These are phyloP conservation scores for Calonectria henricotiae DNA, from an alignment of 2,329 filamentous ascomycete genomes.

Conservation along the genomic window DNA sequence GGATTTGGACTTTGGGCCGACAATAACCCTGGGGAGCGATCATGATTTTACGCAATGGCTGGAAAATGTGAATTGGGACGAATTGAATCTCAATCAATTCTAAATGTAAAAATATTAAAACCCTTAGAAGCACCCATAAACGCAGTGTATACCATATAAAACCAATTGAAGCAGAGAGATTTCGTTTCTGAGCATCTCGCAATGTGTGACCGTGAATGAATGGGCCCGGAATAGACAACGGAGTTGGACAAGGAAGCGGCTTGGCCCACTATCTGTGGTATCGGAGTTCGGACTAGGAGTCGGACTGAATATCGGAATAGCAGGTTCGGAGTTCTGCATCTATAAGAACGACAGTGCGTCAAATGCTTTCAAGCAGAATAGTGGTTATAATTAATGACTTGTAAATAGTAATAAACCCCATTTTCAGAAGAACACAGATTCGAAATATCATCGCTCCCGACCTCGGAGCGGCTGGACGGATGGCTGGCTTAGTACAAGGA, in stretches of 20 bases:
- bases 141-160: not conserved
- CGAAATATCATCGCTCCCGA: not conserved
- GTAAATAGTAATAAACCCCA: not conserved
- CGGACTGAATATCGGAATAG: not conserved
- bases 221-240: not conserved
- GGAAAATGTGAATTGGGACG: conserved; percentile 23
- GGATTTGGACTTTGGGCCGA: not conserved
- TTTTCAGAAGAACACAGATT: not conserved
- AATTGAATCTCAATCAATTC: not conserved
- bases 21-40: conserved; percentile 22
- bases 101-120: not conserved
- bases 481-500: conserved; percentile 15
- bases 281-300: conserved; percentile 3
- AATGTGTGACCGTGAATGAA: not conserved
- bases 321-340: not conserved
- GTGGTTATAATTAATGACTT: not conserved
- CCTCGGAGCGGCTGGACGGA: not conserved
- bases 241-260: not conserved
- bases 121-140: too few relatives aligned
- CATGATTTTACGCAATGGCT: conserved; percentile 25
- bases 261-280: not conserved
- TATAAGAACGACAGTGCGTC: not conserved
- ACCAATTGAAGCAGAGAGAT: not conserved
- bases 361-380: not conserved
- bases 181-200: not conserved